Evolutionary conservation across 2,329 filamentous ascomycete species (phyloP).

Genomic region (Diaporthe sp.): DNA sequence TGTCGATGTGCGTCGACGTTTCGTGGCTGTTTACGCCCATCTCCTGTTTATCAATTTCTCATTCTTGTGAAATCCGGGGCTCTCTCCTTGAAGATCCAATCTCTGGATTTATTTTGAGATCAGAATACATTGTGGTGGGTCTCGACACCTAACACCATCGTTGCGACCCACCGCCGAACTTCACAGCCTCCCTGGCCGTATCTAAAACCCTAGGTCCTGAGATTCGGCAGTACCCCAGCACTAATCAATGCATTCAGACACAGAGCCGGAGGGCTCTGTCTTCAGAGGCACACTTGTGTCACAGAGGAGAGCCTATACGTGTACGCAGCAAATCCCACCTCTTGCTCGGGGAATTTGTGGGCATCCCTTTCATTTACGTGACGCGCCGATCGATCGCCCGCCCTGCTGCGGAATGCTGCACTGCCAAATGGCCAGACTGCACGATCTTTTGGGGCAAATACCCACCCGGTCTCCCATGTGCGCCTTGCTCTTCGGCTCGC

Average conservation of each 20-base stretch:
- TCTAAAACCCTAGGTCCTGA: slow-evolving; percentile 14
- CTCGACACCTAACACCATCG: slow-evolving; percentile 13
- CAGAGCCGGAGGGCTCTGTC: not conserved
- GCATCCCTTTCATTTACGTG: slow-evolving; percentile 26
- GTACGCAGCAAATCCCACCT: slow-evolving; percentile 9
- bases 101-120: slow-evolving; percentile 38
- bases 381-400: slow-evolving; percentile 21
- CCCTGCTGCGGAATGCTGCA: not conserved
- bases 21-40: slow-evolving; percentile 26
- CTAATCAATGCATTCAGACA: slow-evolving; percentile 16
- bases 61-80: slow-evolving; percentile 24
- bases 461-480: slow-evolving; percentile 6
- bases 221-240: slow-evolving; percentile 9
- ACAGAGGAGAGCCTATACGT: not conserved
- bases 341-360: slow-evolving; percentile 19
- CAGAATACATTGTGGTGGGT: slow-evolving; percentile 28
- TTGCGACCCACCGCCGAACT: slow-evolving; percentile 1
- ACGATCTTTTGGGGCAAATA: not conserved
- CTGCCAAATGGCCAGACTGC: slow-evolving; percentile 1
- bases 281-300: not conserved
- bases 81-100: slow-evolving; percentile 37
- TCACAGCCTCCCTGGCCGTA: not conserved
- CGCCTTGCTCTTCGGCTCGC: slow-evolving; percentile 7
- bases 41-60: slow-evolving; percentile 32
- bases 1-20: slow-evolving; percentile 25